A percentile compares a stretch with the other conserved stretches of the same genome.
Evolutionary conservation across 257 asterid genomes (phyloP).

Genomic region (Paraleonurus japonicus): DNA sequence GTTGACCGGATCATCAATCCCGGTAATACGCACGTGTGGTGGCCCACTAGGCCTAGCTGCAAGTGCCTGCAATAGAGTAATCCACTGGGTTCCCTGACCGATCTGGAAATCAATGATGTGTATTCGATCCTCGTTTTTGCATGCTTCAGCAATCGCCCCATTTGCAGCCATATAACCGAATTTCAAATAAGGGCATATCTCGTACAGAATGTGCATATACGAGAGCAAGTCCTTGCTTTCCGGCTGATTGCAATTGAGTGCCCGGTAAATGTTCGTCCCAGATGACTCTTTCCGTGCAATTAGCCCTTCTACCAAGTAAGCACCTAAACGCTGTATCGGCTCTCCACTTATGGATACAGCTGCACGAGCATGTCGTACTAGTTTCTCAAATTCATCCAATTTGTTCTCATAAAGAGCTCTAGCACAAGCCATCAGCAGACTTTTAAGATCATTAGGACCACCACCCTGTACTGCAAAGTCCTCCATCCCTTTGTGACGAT

Average conservation of each 20-base stretch:
- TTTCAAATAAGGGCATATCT: conserved; percentile 83
- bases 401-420: conserved; percentile 61
- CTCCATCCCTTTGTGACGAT: conserved; percentile 32
- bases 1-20: conserved; percentile 87
- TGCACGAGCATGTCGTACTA: conserved; percentile 50
- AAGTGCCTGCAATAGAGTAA: conserved; percentile 86
- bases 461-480: conserved; percentile 33
- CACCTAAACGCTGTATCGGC: conserved; percentile 93
- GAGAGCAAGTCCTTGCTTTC: conserved; percentile 68
- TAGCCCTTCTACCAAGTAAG: conserved; percentile 86
- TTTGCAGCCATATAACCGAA: conserved; percentile 97
- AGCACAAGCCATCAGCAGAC: conserved; percentile 69
- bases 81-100: conserved; percentile 94
- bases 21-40: conserved; percentile 87
- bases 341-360: conserved; percentile 79
- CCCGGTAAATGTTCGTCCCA: conserved; percentile 70
- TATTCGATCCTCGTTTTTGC: conserved; percentile 71
- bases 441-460: conserved; percentile 63
- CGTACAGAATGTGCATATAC: conserved; percentile 83
- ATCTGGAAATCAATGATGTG: conserved; percentile 90
- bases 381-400: conserved; percentile 43
- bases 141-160: conserved; percentile 92
- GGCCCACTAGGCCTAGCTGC: conserved; percentile 91
- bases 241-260: conserved; percentile 76
- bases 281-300: conserved; percentile 80